Base-by-base conservation (phyloP, 805 yeast species). In the Metschnikowia henanensis region DNA sequence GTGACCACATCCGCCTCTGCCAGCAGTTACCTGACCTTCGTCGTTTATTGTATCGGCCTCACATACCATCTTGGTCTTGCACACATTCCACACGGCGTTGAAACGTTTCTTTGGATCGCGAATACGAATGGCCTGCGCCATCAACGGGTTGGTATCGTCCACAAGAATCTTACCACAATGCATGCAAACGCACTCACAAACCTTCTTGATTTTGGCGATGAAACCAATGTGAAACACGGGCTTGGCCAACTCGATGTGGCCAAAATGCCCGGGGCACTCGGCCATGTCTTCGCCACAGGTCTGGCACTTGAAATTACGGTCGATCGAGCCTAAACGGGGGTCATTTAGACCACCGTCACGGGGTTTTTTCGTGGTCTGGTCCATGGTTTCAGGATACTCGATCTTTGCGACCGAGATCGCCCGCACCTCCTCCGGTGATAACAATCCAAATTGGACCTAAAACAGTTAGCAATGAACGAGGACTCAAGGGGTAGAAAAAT, bases 281-380 rank as follows among this genome's bases (percentile, higher is more conserved):
- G 92, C 88, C 97, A 94, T 94, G 58, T 92, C 97, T 67, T 94
- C 99, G 59, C 97, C 95, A 77, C 99, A 94, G 19, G 99, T 94
- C 75, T 92, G 98, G 76, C 99, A 94, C 73, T 88, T 89, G 77
- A 87, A 87, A 65, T 91, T 92, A 66, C 99, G 84, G 68, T 94
- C 99, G 57, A 94, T 91, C 4, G 97, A 87, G 39, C 99, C 99
- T 49, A 94, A 76, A 58, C 98, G 83, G 48, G 99, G 98, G 66
- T 95, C 99, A 64, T 91, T 92, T 50, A 94, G 74, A 48, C 99
- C 99, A 51, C 97, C 97, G 54, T 90, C 91, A 65, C 97, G 83
- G 37, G 98, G 97, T 52, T 87, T 87, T 62, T 86, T 85, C 46
- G 95, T 90, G 30, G 96, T 81, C 66, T 91, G 97, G 66, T 94